A percentile compares a stretch with the other conserved stretches of the same genome.
Evolutionary conservation across 192 early-diverging fungal species (phyloP).

Genomic region (Pecoramyces ruminantium): DNA sequence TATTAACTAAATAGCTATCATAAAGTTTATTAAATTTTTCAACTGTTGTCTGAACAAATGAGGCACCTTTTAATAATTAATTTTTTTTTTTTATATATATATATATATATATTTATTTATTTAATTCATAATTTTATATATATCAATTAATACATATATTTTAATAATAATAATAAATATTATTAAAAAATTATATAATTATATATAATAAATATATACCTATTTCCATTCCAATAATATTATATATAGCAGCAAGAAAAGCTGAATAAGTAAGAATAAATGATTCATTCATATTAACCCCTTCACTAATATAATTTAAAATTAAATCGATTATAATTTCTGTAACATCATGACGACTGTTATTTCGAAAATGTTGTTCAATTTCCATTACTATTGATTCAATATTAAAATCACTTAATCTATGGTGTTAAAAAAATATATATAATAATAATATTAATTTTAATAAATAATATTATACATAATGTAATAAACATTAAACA

Average conservation of each 20-base stretch:
- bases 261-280: constrained; percentile 82
- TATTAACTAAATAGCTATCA: background rate
- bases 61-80: constrained; percentile 10
- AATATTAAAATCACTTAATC: constrained; percentile 79
- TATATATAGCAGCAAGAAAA: constrained; percentile 61
- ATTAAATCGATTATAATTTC: constrained; percentile 62
- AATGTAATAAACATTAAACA: background rate
- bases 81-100: too few species aligned
- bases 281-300: constrained; percentile 73
- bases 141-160: too few species aligned
- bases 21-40: constrained; percentile 5
- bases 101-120: too few species aligned
- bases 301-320: constrained; percentile 58
- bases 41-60: constrained; percentile 10
- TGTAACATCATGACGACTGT: constrained; percentile 63
- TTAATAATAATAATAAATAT: too few species aligned
- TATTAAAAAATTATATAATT: too few species aligned
- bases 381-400: constrained; percentile 67
- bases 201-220: too few species aligned
- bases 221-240: constrained; percentile 73
- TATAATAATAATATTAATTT: too few species aligned
- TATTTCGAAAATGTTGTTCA: constrained; percentile 56
- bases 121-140: too few species aligned
- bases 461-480: too few species aligned
- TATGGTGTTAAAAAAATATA: background rate